Evolutionary conservation across 208 protist species (phyloP).

Genomic region (Plasmodiophora brassicae): DNA sequence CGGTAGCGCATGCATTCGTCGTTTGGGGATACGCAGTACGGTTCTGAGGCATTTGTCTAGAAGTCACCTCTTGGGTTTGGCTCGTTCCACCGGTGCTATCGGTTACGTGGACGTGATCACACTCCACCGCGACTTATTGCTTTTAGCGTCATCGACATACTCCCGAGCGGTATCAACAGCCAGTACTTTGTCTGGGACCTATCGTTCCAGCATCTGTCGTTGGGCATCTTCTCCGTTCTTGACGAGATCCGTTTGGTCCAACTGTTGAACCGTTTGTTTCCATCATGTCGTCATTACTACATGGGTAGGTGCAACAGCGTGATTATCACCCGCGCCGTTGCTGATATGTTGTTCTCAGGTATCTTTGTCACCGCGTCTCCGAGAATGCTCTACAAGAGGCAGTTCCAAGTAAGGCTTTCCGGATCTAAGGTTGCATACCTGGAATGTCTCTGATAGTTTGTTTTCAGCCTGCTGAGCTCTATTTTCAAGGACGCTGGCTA

Average conservation of each 20-base stretch:
- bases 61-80: not conserved
- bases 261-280: not conserved
- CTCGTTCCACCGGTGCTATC: slow-evolving; percentile 28
- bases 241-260: not conserved
- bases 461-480: no score
- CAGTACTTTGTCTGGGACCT: slow-evolving; percentile 27
- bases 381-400: slow-evolving; percentile 18
- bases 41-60: not conserved
- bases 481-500: no score
- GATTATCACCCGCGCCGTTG: not conserved
- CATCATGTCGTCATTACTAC: not conserved
- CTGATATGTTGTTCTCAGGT: not conserved
- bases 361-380: not conserved
- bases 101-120: not conserved
- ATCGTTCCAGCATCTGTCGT: not conserved
- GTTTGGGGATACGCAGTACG: not conserved
- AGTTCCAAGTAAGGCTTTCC: slow-evolving; percentile 6
- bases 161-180: not conserved
- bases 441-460: no score
- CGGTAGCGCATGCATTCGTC: not conserved
- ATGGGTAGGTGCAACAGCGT: not conserved
- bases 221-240: not conserved
- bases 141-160: not conserved
- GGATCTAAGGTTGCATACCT: no score
- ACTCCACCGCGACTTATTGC: no score